Base-by-base conservation (phyloP, 345 rosid genomes). In the Lepidium africanum region DNA sequence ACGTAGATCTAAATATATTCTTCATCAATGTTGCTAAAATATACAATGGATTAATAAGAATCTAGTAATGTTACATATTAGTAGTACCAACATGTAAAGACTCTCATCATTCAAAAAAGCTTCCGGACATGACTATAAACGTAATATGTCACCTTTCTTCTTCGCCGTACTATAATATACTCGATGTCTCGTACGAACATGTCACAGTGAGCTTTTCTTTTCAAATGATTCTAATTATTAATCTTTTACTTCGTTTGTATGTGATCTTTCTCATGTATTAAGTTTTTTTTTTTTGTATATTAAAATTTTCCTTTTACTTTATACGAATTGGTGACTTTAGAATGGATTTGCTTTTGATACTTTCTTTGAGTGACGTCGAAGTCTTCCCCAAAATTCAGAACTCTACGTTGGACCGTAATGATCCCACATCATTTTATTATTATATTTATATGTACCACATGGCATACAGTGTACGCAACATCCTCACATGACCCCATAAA, bases 311-410 rank as follows among this genome's bases (percentile, higher is more conserved):
- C 10, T 4, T 58, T 58, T 5, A 6, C 7, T 30, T 21, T 14
- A 50, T 6, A 6, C 39, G 13, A 40, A 72, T 33, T 51, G 54
- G 56, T 59, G 63, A 42, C 77, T 59, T 59, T 50, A 9, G 9
- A 59, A 59, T 33, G 53, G 56, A 66, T 41, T 65, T 74, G 68
- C 57, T 43, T 74, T 67, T 74, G 69, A 62, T 67, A 67, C 58
- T 74, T 60, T 74, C 63, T 74, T 74, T 67, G 73, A 74, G 68
- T 67, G 68, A 67, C 69, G 77, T 74, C 50, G 72, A 74, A 74
- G 73, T 52, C 62, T 67, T 66, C 63, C 77, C 36, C 21, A 52
- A 45, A 74, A 23, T 52, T 52, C 50, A 52, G 27, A 60, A 45
- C 57, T 5, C 68, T 32, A 74, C 50, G 63, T 60, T 67, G 73